phyloP scores from a whole-genome alignment of 129 eudicot genomes.

The Lonicera japonica region DNA sequence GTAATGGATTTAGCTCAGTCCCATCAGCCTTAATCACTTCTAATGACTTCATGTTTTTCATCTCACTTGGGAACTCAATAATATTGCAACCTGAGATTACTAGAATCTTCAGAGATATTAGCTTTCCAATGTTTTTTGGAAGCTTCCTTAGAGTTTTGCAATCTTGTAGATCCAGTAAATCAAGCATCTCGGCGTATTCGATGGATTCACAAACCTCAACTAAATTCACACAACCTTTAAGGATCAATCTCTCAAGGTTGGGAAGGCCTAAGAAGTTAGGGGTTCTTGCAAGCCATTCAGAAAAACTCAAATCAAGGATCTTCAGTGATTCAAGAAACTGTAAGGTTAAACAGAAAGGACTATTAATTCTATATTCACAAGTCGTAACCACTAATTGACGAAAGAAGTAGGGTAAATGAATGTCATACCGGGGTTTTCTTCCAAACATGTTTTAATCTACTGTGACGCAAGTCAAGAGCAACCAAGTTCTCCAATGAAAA shows the following conservation, averaged over 20 bases:
- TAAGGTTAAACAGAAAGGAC: background rate
- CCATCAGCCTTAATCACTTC: background rate
- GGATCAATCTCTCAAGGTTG: background rate
- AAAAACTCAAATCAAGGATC: constrained; percentile 12
- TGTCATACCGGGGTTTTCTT: background rate
- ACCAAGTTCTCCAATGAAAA: background rate
- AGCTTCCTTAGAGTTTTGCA: constrained; percentile 7
- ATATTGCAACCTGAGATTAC: constrained; percentile 7
- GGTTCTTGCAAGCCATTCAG: background rate
- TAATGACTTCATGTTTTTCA: background rate
- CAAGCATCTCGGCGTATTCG: background rate
- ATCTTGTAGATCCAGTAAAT: background rate
- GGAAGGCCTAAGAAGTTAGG: constrained; percentile 3
- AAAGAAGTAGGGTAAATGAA: no score
- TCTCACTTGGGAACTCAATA: background rate
- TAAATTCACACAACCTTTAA: background rate
- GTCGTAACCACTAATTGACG: no score
- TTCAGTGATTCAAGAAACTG: constrained; percentile 9
- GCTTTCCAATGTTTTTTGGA: background rate
- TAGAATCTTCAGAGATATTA: background rate
- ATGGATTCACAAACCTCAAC: constrained; percentile 8
- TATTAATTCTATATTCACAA: no score
- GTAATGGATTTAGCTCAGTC: background rate
- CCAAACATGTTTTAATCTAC: background rate
- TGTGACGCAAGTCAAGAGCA: background rate